Conservation (phyloP, 805 yeast genomes). For the Spencermartinsiella europaea region DNA sequence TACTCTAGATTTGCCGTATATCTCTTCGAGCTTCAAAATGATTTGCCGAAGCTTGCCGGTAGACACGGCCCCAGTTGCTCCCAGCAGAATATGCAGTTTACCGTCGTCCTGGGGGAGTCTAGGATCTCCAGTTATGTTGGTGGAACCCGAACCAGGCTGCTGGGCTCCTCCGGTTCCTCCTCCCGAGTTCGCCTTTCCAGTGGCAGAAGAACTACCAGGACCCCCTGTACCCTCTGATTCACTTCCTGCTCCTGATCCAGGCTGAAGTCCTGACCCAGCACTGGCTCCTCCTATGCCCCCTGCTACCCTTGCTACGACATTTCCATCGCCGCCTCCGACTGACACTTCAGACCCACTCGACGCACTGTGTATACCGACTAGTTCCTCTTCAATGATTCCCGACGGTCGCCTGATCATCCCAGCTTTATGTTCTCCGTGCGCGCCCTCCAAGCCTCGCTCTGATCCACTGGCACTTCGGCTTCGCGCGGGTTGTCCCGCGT, state of each 20-base stretch:
- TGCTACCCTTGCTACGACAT: not conserved
- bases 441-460: constrained; percentile 13
- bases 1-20: constrained; percentile 67
- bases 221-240: not conserved
- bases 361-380: not conserved
- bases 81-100: constrained; percentile 77
- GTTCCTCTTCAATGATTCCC: not conserved
- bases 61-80: constrained; percentile 86
- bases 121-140: constrained; percentile 52
- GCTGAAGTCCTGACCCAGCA: not conserved
- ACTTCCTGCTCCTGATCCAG: not conserved
- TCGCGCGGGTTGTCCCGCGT: constrained; percentile 32
- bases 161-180: constrained; percentile 1
- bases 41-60: constrained; percentile 74
- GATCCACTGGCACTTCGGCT: constrained; percentile 34
- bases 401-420: not conserved
- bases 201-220: not conserved
- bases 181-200: not conserved
- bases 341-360: not conserved
- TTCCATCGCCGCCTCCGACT: not conserved
- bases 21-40: constrained; percentile 73
- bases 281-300: too few relatives aligned
- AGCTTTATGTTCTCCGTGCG: not conserved
- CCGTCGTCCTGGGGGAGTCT: constrained; percentile 77
- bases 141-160: constrained; percentile 17